Evolutionary conservation across 202 grass and related monocot species (phyloP), one percentile per base, ranked within the genome.

Genomic region (Zoysia matrella): DNA sequence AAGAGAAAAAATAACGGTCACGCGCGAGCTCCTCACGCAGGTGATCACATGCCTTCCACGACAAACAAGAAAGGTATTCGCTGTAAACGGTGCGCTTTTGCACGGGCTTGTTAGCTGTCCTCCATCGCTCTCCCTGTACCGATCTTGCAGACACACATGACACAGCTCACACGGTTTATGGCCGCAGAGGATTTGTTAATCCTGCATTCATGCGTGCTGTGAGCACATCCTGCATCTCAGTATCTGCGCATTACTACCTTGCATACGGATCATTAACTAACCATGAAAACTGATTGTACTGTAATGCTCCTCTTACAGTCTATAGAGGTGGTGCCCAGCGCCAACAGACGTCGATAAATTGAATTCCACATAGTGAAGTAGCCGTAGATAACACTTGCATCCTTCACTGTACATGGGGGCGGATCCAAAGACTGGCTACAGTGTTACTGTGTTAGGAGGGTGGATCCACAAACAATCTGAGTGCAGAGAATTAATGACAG

Each of bases 41-140:
- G 13, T 58, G 62, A 40, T 10, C 30, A 36, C 66, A 72, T 65
- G 79, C 22, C 77, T 81, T 50, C 55, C 58, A 52, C 57, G 43
- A 4, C 58, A 36, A 11, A 67, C 73, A 57, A 8, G n/a, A 69
- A 22, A 47, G 55, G 47, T 2, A 47, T 30, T 16, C 18, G 41
- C 47, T 79, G 68, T 72, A 73, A 48, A 44, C 9, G 36, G 49
- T 56, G 62, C 1, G 15, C 41, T 12, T 78, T 67, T 54, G 39
- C 13, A 44, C 47, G 11, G n/a, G 13, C 44, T 52, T 2, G 58
- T 9, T 61, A 64, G 39, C 36, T 54, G 14, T 53, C 36, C 22
- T 3, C 49, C 47, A 44, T 52, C 11, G 51, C 45, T 12, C 13
- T 39, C 8, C 3, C 18, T 22, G 73, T 39, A n/a, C 1, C 13